Conservation (phyloP, 768 basidiomycete genomes). For the Trametes punicea region DNA sequence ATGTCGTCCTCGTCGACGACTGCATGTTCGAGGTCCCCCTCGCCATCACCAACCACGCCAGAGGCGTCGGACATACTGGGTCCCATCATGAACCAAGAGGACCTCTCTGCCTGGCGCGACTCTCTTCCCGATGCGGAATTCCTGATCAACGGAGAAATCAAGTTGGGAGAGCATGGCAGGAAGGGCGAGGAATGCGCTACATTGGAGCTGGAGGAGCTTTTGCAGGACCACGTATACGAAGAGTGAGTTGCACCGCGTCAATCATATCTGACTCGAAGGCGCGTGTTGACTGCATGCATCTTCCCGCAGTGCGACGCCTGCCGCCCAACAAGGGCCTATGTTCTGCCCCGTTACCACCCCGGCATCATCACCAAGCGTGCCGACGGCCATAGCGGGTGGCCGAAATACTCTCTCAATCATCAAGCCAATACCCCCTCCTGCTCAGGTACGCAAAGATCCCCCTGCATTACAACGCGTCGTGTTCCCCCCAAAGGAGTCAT, state of each 20-base stretch:
- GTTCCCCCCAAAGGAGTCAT: slow-evolving; percentile 68
- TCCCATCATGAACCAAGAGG: slow-evolving; percentile 49
- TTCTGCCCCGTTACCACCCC: slow-evolving; percentile 17
- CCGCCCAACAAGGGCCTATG: slow-evolving; percentile 7
- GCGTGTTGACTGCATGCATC: slow-evolving; percentile 1
- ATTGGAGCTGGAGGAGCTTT: slow-evolving; percentile 64
- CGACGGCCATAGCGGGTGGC: not conserved
- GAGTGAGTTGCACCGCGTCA: slow-evolving; percentile 48
- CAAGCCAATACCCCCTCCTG: slow-evolving; percentile 64
- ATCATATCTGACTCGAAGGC: slow-evolving; percentile 10
- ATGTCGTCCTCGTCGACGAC: slow-evolving; percentile 64
- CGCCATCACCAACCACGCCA: slow-evolving; percentile 68
- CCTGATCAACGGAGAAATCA: slow-evolving; percentile 36
- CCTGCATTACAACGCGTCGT: slow-evolving; percentile 58
- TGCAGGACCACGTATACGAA: slow-evolving; percentile 72
- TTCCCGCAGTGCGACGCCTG: slow-evolving; percentile 5
- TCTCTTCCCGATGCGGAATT: slow-evolving; percentile 43
- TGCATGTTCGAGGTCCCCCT: slow-evolving; percentile 64
- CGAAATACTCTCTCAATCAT: slow-evolving; percentile 36
- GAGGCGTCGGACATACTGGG: slow-evolving; percentile 56
- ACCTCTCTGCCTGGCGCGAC: slow-evolving; percentile 57
- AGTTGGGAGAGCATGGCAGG: slow-evolving; percentile 38
- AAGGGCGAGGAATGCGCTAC: slow-evolving; percentile 42
- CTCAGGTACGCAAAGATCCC: slow-evolving; percentile 54
- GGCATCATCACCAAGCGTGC: not conserved